A percentile compares a stretch with the other conserved stretches of the same genome.
phyloP scores from a whole-genome alignment of 2,329 filamentous ascomycete species.

The Fonsecaea multimorphosa region DNA sequence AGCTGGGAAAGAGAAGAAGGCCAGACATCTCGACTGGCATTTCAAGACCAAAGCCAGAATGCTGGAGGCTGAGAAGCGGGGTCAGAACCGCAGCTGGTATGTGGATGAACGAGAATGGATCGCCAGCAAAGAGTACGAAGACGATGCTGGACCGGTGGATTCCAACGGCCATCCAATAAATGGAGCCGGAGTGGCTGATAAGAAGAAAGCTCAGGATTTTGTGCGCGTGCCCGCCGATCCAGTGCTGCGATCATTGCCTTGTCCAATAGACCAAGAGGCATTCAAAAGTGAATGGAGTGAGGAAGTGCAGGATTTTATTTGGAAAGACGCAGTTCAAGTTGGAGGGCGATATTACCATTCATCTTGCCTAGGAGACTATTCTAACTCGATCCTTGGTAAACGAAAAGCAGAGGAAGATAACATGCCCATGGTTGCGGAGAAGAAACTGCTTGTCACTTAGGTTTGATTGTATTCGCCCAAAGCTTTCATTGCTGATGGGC shows the following conservation, averaged over 20 bases:
- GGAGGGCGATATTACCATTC: constrained; percentile 85
- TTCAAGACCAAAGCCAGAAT: constrained; percentile 91
- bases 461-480: background rate
- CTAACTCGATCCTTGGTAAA: constrained; percentile 73
- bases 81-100: constrained; percentile 93
- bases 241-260: constrained; percentile 74
- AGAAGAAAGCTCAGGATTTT: constrained; percentile 69
- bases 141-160: constrained; percentile 58
- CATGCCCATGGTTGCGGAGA: background rate
- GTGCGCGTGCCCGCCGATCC: constrained; percentile 84
- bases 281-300: constrained; percentile 93
- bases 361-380: constrained; percentile 63
- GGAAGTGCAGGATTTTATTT: constrained; percentile 94
- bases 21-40: constrained; percentile 96
- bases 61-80: constrained; percentile 81
- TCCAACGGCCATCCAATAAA: constrained; percentile 51
- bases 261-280: constrained; percentile 93
- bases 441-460: constrained; percentile 7
- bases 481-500: background rate
- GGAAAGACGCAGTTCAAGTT: constrained; percentile 84
- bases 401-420: constrained; percentile 67
- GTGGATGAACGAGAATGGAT: constrained; percentile 94
- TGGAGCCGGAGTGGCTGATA: constrained; percentile 46
- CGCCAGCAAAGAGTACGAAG: constrained; percentile 78
- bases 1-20: constrained; percentile 83